These are phyloP conservation scores for Umbelopsis isabellina DNA, from an alignment of 192 early-diverging fungal genomes.

Conservation along the genomic window DNA sequence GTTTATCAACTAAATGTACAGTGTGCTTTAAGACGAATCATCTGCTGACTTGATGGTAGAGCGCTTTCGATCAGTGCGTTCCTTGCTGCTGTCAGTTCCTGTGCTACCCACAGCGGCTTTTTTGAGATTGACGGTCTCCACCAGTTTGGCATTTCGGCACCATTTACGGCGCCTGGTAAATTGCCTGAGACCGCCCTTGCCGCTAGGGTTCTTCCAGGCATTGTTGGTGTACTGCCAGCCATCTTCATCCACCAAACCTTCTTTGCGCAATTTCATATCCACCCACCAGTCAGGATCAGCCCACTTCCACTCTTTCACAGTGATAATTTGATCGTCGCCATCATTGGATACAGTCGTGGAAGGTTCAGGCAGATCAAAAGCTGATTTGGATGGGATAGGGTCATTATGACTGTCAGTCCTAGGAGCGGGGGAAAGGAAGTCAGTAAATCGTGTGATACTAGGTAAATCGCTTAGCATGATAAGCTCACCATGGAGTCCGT, in stretches of 20 bases:
- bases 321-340: slow-evolving; percentile 38
- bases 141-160: slow-evolving; percentile 50
- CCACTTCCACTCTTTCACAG: slow-evolving; percentile 57
- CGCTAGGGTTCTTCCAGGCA: slow-evolving; percentile 51
- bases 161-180: slow-evolving; percentile 58
- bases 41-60: neutral
- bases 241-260: slow-evolving; percentile 46
- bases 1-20: too few relatives aligned
- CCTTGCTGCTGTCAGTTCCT: neutral
- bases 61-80: slow-evolving; percentile 18
- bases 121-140: slow-evolving; percentile 35
- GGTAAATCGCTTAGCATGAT: neutral
- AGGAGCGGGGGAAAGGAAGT: neutral
- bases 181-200: slow-evolving; percentile 47
- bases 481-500: slow-evolving; percentile 52
- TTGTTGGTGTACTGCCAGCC: slow-evolving; percentile 64
- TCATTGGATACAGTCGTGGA: slow-evolving; percentile 38
- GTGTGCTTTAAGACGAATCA: neutral
- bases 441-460: neutral
- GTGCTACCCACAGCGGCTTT: neutral
- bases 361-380: slow-evolving; percentile 50
- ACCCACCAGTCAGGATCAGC: slow-evolving; percentile 56
- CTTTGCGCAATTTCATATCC: slow-evolving; percentile 38
- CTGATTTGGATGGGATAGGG: slow-evolving; percentile 48
- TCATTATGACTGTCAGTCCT: slow-evolving; percentile 59